Base-by-base conservation (phyloP, 176 grass and related monocot species). In the Triticum turgidum region DNA sequence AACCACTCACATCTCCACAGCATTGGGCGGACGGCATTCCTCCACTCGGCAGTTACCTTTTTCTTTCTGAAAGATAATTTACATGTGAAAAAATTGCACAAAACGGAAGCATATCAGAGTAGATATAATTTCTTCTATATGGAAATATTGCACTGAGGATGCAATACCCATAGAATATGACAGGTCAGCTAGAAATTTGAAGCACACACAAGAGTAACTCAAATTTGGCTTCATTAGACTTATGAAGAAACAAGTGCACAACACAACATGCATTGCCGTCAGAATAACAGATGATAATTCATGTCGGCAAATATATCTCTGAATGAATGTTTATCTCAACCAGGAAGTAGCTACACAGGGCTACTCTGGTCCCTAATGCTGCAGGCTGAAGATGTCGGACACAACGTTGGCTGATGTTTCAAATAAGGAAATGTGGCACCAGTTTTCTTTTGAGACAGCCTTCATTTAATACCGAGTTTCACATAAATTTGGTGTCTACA, bases 1-100 rank as follows among this genome's bases (percentile, higher is more conserved):
- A 99, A 89, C 97, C 94, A 96, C 21, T 99, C 89, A 80, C 86
- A 94, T 79, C 92, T 90, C 92, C 93, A 96, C 76, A 87, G 69
- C 65, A 94, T 85, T 67, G 97, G 97, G 69, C 84, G 70, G 80
- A 99, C 69, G 22, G 77, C 89, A 77, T 87, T 93, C 83, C 85
- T 91, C 97, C 97, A 99, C 32, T 96, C 89, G 18, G 85, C 75
- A 44, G 85, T 94, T 74, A 96, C 92, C 80, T 93, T 99, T 88
- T 99, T 99, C 80, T 91, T 99, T 78, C 94, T 94, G 87, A 72
- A 86, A 69, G 61, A 76, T 21, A 82, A 76, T 77, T 75, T 32
- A 73, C 38, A 70, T 37, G 74, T 69, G 65, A 62, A 81, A 34
- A 69, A 17, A 29, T 76, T 85, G 17, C 77, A 79, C 63, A 61